phyloP scores from a whole-genome alignment of 2,329 filamentous ascomycete genomes.

The Hypoxylon sp. region DNA sequence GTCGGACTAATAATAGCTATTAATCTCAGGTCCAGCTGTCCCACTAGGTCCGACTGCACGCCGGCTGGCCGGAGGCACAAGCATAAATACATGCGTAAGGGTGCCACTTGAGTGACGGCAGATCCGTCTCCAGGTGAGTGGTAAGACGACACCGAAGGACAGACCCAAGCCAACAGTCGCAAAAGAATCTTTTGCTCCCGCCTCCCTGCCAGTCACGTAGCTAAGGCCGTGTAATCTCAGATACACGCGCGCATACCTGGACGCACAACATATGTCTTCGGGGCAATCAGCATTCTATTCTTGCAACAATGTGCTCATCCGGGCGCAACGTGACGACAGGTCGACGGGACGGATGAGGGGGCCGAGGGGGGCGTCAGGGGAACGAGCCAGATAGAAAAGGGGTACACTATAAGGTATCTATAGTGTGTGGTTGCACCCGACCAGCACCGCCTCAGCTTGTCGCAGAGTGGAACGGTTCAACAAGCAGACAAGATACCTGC shows the following conservation, averaged over 20 bases:
- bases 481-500: constrained; percentile 12
- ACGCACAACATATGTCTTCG: no score
- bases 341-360: constrained; percentile 1
- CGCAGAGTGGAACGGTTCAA: no score
- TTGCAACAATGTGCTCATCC: constrained; percentile 15
- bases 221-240: no score
- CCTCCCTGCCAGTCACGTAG: not conserved
- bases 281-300: not conserved
- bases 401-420: not conserved
- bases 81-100: constrained; percentile 9
- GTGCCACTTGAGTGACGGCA: not conserved
- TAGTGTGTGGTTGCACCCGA: constrained; percentile 10
- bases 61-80: not conserved
- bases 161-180: not conserved
- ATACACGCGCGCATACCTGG: no score
- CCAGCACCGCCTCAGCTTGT: not conserved
- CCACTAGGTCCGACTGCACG: not conserved
- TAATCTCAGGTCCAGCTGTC: not conserved
- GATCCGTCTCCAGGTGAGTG: not conserved
- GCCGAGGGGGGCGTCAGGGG: not conserved
- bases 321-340: constrained; percentile 28
- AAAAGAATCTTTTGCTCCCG: not conserved
- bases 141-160: not conserved
- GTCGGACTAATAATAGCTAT: constrained; percentile 15
- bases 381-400: not conserved